Evolutionary conservation across 2,329 filamentous ascomycete species (phyloP).

Genomic region (Venturiaceae sp.): DNA sequence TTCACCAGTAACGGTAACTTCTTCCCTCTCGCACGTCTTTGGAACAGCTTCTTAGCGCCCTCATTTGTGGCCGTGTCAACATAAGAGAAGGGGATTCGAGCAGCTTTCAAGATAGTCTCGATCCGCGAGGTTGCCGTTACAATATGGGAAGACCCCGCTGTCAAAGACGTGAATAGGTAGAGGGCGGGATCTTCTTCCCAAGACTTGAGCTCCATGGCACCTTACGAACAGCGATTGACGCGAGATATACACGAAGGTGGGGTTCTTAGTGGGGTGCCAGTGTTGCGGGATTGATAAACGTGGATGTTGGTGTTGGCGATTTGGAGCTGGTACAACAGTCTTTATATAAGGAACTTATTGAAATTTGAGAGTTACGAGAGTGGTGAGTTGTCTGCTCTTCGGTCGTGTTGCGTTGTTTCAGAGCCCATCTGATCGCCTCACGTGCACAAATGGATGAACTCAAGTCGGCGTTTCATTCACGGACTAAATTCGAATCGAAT

Average conservation of each 20-base stretch:
- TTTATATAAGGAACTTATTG: too few species aligned
- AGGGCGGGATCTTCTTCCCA: slow-evolving; percentile 32
- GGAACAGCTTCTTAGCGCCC: slow-evolving; percentile 81
- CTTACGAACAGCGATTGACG: background rate
- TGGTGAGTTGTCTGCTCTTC: background rate
- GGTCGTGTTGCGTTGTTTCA: background rate
- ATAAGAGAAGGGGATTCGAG: slow-evolving; percentile 87
- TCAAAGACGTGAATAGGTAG: slow-evolving; percentile 94
- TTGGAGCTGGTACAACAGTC: background rate
- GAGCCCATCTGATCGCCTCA: background rate
- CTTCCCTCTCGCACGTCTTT: slow-evolving; percentile 70
- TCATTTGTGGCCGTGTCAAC: slow-evolving; percentile 87
- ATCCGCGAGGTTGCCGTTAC: slow-evolving; percentile 91
- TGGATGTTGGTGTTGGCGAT: background rate
- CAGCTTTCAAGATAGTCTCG: slow-evolving; percentile 91
- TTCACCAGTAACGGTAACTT: slow-evolving; percentile 87
- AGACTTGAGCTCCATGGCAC: background rate
- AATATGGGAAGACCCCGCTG: slow-evolving; percentile 90
- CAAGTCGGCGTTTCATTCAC: too few species aligned
- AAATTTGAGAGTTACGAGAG: background rate
- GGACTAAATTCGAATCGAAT: too few species aligned
- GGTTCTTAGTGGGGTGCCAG: too few species aligned
- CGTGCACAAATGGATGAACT: background rate
- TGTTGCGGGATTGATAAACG: too few species aligned
- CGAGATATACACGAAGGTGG: too few species aligned